Conservation (phyloP, 1,284 basidiomycete genomes). For the Ceratobasidium sp. region DNA sequence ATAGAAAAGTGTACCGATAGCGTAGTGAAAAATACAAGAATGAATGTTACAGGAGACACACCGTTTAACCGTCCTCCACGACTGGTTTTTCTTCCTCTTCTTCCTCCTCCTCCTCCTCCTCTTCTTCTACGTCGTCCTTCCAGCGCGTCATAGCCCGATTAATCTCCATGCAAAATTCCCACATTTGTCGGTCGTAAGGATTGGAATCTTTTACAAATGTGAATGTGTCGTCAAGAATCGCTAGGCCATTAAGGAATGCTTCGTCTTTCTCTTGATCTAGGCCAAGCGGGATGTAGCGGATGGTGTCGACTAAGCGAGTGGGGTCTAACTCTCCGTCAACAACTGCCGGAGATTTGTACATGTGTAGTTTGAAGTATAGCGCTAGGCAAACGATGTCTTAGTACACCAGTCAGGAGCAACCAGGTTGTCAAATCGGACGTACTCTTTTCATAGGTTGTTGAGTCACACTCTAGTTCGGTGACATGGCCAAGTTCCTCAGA, state of each 20-base stretch:
- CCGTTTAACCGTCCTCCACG: constrained; percentile 42
- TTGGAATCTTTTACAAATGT: constrained; percentile 70
- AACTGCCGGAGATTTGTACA: constrained; percentile 51
- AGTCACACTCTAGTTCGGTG: constrained; percentile 46
- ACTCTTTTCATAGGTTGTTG: constrained; percentile 51
- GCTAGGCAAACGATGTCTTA: constrained; percentile 52
- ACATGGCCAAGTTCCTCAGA: constrained; percentile 47
- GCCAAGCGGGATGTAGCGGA: constrained; percentile 48
- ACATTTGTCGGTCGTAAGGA: constrained; percentile 58
- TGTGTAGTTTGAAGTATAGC: constrained; percentile 64
- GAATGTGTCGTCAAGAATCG: constrained; percentile 66
- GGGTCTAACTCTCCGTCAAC: background rate
- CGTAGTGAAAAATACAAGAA: constrained; percentile 2
- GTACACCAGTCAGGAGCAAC: background rate
- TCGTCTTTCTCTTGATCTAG: constrained; percentile 62
- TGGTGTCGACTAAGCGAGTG: constrained; percentile 7
- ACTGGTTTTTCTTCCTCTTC: constrained; percentile 49
- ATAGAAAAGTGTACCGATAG: constrained; percentile 24
- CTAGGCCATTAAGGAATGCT: constrained; percentile 62
- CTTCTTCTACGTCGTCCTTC: constrained; percentile 54
- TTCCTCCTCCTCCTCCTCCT: constrained; percentile 53
- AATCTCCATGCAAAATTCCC: constrained; percentile 30
- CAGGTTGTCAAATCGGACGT: constrained; percentile 39
- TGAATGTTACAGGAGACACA: background rate
- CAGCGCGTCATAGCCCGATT: constrained; percentile 21